A percentile compares a stretch with the other conserved stretches of the same genome.
Conservation (phyloP, 2,329 filamentous ascomycete genomes). For the Onygena corvina region DNA sequence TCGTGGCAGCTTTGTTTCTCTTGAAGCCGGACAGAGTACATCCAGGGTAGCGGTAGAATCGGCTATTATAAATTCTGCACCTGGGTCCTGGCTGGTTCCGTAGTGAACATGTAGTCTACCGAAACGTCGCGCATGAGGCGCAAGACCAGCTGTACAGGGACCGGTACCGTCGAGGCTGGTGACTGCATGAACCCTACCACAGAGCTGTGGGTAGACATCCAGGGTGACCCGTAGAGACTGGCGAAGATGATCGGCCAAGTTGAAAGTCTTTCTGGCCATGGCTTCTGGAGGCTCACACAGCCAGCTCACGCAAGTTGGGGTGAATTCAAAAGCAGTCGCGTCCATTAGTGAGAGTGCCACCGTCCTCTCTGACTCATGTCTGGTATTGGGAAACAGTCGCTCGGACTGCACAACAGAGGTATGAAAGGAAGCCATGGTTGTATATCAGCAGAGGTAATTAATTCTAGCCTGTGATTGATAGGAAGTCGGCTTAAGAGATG, state of each 20-base stretch:
- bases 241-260: background rate
- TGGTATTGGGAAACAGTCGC: background rate
- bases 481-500: too few species aligned
- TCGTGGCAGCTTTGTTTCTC: background rate
- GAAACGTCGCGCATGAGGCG: background rate
- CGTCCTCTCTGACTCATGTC: background rate
- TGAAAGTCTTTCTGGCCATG: background rate
- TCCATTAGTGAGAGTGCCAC: slow-evolving; percentile 25
- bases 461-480: too few species aligned
- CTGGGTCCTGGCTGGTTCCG: background rate
- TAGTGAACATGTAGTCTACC: background rate
- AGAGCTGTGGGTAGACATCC: slow-evolving; percentile 25
- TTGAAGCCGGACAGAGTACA: background rate
- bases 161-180: background rate
- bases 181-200: slow-evolving; percentile 21
- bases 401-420: background rate
- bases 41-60: background rate
- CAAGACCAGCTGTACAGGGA: too few species aligned
- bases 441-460: too few species aligned
- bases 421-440: background rate
- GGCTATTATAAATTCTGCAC: background rate
- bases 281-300: slow-evolving; percentile 25
- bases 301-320: slow-evolving; percentile 35
- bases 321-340: slow-evolving; percentile 33
- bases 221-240: slow-evolving; percentile 16